Evolutionary conservation across 148 eudicot species (phyloP).

Genomic region (Bassia scoparia): DNA sequence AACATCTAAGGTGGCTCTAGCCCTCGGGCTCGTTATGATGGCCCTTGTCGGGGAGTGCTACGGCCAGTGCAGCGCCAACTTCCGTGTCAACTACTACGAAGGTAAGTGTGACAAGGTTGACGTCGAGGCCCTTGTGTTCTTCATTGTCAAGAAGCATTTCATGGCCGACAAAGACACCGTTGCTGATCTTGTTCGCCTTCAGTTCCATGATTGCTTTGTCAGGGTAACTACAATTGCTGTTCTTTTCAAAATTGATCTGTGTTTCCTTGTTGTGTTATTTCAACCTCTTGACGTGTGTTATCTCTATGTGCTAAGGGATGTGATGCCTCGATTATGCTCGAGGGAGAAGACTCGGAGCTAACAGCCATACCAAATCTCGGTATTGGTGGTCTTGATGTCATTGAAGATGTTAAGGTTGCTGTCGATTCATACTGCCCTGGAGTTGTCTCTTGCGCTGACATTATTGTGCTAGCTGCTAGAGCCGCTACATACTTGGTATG

Average conservation of each 20-base stretch:
- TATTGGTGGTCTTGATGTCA: conserved; percentile 17
- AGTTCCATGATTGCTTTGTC: conserved; percentile 32
- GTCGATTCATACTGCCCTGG: conserved; percentile 42
- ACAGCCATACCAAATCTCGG: conserved; percentile 9
- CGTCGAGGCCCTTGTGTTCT: conserved; percentile 15
- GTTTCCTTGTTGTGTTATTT: no score
- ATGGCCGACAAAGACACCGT: conserved; percentile 15
- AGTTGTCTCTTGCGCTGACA: conserved; percentile 59
- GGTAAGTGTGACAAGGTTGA: conserved; percentile 21
- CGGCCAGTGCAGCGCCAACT: conserved; percentile 13
- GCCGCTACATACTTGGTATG: conserved; percentile 34
- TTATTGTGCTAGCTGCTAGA: conserved; percentile 41
- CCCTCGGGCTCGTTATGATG: conserved; percentile 27
- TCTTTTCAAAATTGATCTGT: no score
- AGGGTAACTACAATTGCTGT: conserved; percentile 26
- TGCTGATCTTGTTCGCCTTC: conserved; percentile 29
- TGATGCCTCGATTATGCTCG: conserved; percentile 22
- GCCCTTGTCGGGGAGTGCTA: conserved; percentile 27
- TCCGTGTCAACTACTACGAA: conserved; percentile 11
- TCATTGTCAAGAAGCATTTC: conserved; percentile 19
- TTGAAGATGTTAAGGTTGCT: conserved; percentile 35
- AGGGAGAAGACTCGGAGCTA: conserved; percentile 20
- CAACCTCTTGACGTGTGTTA: background rate
- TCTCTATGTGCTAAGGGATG: conserved; percentile 7
- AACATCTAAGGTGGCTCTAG: conserved; percentile 5